Evolutionary conservation across 2,329 filamentous ascomycete genomes (phyloP).

Genomic region (Sclerotinia trifoliorum): DNA sequence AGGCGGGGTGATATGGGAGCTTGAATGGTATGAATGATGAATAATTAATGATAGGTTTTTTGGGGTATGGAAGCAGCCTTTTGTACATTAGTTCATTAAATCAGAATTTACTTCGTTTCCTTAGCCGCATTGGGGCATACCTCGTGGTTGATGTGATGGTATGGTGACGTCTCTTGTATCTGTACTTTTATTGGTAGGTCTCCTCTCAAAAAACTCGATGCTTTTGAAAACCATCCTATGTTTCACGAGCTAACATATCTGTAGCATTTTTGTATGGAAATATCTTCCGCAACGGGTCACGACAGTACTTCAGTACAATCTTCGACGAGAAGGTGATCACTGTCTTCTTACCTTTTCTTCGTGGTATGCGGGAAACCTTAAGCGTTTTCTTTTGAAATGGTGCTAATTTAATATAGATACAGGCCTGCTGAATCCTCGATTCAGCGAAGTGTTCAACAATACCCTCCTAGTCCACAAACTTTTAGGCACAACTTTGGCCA

Average conservation of each 20-base stretch:
- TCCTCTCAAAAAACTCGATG: not conserved
- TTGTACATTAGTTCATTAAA: not conserved
- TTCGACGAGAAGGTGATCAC: not conserved
- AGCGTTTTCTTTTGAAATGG: not conserved
- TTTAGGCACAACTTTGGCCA: slow-evolving; percentile 15
- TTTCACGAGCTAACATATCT: not conserved
- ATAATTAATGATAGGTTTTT: not conserved
- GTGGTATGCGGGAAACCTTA: not conserved
- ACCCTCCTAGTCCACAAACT: slow-evolving; percentile 4
- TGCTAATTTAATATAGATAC: not conserved
- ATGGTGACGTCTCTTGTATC: too few species aligned
- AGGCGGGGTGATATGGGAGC: not conserved
- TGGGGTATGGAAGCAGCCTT: not conserved
- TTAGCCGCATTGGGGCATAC: not conserved
- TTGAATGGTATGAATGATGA: not conserved
- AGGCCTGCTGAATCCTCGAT: not conserved
- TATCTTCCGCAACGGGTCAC: not conserved
- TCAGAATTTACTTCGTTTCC: not conserved
- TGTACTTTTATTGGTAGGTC: too few species aligned
- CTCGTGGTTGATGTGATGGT: too few species aligned
- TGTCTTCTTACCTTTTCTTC: not conserved
- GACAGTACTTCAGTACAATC: not conserved
- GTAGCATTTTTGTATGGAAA: not conserved
- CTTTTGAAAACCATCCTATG: not conserved
- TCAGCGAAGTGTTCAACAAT: not conserved